Evolutionary conservation across 208 protist genomes (phyloP), one percentile per base, ranked within the genome.

Genomic region (Acanthamoeba castellanii): DNA sequence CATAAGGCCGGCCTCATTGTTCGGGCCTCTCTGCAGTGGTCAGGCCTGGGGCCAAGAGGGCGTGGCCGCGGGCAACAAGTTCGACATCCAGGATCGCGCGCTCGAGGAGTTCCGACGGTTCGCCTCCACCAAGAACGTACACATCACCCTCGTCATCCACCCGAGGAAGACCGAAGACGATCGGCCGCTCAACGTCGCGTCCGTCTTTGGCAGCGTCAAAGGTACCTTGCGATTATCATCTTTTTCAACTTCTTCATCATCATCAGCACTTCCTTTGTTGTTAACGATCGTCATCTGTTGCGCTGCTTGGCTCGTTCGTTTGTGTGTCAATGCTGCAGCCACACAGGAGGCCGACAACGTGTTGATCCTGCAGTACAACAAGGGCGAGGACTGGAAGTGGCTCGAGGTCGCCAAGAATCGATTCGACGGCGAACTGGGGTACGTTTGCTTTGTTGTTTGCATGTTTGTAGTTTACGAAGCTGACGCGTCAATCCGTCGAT

Each of bases 291-390:
- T 5, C 61, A 27, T 68, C 27, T 27, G 14, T 78, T 16, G n/a
- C 20, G 27, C 30, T 32, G 11, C 47, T 52, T 52, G 47, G 11
- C 7, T 52, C 7, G 47, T 4, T 52, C 7, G 47, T 52, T 52
- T 52, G 50, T 11, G 52, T 94, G 42, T 78, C 52, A 85, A 42
- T 18, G n/a, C 57, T 57, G 22, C 81, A 57, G 96, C 96, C 32
- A 97, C 95, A 57, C 96, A 97, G 89, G 95, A 97, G 92, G 97
- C 97, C 30, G 97, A 98, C 70, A 98, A 98, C 93, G 97, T 98
- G 37, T 37, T 98, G 5, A 97, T 98, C 70, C 52, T 98, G 13
- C 97, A 98, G 94, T 72, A 57, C 52, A 64, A 90, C 50, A 93
- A 76, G 32, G 70, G 32, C 61, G 93, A 96, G 57, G 42, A 95